Percentiles rank a stretch among this genome's conserved stretches.
phyloP scores from a whole-genome alignment of 2,329 filamentous ascomycete genomes.

The Fusarium pseudonygamai region DNA sequence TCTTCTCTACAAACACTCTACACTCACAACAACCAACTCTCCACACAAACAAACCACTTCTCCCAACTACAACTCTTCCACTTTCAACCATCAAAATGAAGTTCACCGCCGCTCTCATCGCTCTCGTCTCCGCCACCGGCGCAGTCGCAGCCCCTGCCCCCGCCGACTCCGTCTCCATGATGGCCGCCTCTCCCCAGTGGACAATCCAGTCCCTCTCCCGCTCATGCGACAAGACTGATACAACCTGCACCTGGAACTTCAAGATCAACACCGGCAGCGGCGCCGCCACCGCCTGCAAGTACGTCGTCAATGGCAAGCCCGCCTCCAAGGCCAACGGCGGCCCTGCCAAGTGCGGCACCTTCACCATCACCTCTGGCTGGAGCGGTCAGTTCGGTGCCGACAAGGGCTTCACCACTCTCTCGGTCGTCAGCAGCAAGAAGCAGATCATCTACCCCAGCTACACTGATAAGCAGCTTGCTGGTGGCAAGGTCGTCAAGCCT shows the following conservation, averaged over 20 bases:
- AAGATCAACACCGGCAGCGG: conserved; percentile 55
- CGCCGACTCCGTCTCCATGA: conserved; percentile 49
- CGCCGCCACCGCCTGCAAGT: conserved; percentile 44
- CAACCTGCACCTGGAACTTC: conserved; percentile 56
- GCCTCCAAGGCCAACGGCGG: conserved; percentile 52
- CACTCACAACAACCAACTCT: neutral
- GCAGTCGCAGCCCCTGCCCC: conserved; percentile 48
- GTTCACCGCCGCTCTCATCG: conserved; percentile 51
- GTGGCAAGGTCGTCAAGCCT: conserved; percentile 57
- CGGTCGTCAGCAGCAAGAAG: conserved; percentile 53
- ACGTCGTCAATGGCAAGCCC: conserved; percentile 44
- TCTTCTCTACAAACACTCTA: conserved; percentile 10
- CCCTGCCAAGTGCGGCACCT: conserved; percentile 57
- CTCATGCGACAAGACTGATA: conserved; percentile 50
- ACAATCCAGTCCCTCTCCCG: conserved; percentile 53
- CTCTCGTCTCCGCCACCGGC: conserved; percentile 44
- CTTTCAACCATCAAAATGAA: conserved; percentile 51
- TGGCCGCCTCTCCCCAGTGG: conserved; percentile 52
- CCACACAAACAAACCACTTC: neutral
- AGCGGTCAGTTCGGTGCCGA: conserved; percentile 62
- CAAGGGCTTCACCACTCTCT: conserved; percentile 63
- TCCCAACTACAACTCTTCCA: neutral
- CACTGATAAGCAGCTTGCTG: conserved; percentile 58
- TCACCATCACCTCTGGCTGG: conserved; percentile 63
- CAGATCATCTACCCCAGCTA: conserved; percentile 63